Evolutionary conservation across 805 yeast species (phyloP).

Genomic region (Lachancea sp.): DNA sequence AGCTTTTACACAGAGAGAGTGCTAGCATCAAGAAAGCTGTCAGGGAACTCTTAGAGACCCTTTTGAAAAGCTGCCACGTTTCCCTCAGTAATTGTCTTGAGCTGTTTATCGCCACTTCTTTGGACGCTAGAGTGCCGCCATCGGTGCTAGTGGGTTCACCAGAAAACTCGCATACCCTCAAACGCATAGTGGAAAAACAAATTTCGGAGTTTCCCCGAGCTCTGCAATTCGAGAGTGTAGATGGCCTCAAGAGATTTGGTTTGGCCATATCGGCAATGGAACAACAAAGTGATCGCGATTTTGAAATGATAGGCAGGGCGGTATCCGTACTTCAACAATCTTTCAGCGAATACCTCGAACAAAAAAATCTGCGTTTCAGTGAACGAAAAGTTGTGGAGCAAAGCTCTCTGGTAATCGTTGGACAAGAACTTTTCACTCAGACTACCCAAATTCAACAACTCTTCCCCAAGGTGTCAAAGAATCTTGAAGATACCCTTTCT

Average conservation of each 20-base stretch:
- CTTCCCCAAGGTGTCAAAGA: constrained; percentile 20
- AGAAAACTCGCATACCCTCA: background rate
- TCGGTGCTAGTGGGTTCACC: background rate
- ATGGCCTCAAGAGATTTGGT: constrained; percentile 9
- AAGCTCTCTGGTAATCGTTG: constrained; percentile 16
- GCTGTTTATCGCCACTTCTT: constrained; percentile 14
- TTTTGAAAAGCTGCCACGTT: constrained; percentile 12
- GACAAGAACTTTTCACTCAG: constrained; percentile 7
- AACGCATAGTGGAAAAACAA: background rate
- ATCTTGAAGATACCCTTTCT: constrained; percentile 16
- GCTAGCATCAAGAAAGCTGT: constrained; percentile 14
- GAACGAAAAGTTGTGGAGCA: constrained; percentile 16
- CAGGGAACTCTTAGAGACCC: constrained; percentile 10
- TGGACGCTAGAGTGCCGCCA: background rate
- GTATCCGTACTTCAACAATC: background rate
- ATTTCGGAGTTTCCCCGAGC: constrained; percentile 3
- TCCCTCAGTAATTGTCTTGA: constrained; percentile 19
- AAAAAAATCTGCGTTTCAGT: constrained; percentile 6
- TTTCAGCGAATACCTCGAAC: constrained; percentile 1
- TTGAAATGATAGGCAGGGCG: constrained; percentile 2
- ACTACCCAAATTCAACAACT: constrained; percentile 11
- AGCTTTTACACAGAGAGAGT: constrained; percentile 22
- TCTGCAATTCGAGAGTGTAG: constrained; percentile 14
- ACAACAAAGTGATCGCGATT: constrained; percentile 1
- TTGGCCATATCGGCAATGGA: constrained; percentile 11